These are phyloP conservation scores for Aureobasidium sp. DNA, from an alignment of 2,329 filamentous ascomycete species.

Conservation along the genomic window DNA sequence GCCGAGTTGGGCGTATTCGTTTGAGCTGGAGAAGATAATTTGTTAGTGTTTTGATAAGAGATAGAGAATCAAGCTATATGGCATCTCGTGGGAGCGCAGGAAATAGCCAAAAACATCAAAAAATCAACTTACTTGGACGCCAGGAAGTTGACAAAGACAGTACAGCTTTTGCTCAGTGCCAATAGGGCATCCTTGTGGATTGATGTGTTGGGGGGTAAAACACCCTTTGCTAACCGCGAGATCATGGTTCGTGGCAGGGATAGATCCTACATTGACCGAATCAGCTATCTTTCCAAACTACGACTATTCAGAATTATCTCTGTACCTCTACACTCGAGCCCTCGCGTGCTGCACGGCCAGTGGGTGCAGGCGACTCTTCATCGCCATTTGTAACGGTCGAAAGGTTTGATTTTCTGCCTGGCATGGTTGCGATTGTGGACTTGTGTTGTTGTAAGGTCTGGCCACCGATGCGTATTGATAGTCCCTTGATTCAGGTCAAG, in stretches of 20 bases:
- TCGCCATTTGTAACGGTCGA: constrained; percentile 35
- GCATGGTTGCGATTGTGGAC: constrained; percentile 30
- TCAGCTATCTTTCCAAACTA: background rate
- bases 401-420: constrained; percentile 42
- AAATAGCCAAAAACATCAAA: background rate
- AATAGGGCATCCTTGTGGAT: constrained; percentile 76
- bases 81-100: background rate
- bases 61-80: background rate
- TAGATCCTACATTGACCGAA: constrained; percentile 52
- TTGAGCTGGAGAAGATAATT: constrained; percentile 51
- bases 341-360: constrained; percentile 18
- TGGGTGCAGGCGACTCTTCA: constrained; percentile 26
- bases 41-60: background rate
- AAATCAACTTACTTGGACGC: constrained; percentile 57
- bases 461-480: too few species aligned
- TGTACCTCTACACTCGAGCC: constrained; percentile 39
- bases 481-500: too few species aligned
- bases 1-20: constrained; percentile 59
- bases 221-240: constrained; percentile 70
- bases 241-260: constrained; percentile 75
- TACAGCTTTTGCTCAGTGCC: constrained; percentile 73
- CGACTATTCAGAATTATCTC: background rate
- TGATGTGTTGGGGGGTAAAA: constrained; percentile 72
- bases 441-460: too few species aligned
- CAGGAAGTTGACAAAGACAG: constrained; percentile 76